Evolutionary conservation across 768 basidiomycete genomes (phyloP).

Genomic region (Tulasnella sp.): DNA sequence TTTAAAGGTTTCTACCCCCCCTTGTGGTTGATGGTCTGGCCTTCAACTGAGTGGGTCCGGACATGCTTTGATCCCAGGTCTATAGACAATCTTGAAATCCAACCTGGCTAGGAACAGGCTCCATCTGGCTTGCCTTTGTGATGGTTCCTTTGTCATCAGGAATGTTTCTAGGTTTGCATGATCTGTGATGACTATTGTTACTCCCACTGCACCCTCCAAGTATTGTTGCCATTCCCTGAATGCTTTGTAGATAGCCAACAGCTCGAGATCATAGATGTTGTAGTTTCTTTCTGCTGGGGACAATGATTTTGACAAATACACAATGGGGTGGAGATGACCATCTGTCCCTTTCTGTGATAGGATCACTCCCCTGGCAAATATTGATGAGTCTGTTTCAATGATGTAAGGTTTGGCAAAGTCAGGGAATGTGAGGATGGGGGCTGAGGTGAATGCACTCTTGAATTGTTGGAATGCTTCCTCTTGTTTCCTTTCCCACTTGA

Average conservation of each 20-base stretch:
- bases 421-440: background rate
- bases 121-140: background rate
- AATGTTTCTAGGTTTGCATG: conserved; percentile 19
- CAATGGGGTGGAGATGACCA: background rate
- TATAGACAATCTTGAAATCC: background rate
- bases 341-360: background rate
- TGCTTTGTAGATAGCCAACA: conserved; percentile 19
- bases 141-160: conserved; percentile 17
- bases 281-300: conserved; percentile 14
- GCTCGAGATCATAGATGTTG: conserved; percentile 22
- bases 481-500: background rate
- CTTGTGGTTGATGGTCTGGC: background rate
- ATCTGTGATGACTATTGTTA: conserved; percentile 14
- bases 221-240: conserved; percentile 9
- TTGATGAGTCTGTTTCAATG: background rate
- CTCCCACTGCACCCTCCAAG: background rate
- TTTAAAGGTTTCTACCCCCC: background rate
- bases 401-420: background rate
- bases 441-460: background rate
- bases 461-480: background rate
- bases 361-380: background rate
- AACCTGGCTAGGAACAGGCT: background rate
- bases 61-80: background rate
- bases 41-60: background rate
- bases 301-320: background rate